Evolutionary conservation across 2,329 filamentous ascomycete species (phyloP).

Genomic region (Cercospora citrullina): DNA sequence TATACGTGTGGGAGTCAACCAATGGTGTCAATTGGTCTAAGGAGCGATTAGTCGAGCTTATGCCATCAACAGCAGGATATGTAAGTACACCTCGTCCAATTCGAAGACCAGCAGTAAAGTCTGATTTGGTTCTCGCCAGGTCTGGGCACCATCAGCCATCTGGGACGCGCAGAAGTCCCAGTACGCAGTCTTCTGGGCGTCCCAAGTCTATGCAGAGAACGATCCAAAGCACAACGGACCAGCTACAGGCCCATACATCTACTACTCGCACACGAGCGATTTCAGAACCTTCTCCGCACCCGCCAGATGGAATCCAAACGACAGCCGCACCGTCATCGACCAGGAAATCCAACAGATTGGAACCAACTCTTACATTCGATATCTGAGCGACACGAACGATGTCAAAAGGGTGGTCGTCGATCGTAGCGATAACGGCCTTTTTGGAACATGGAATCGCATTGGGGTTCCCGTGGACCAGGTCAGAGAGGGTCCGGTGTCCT

Average conservation of each 20-base stretch:
- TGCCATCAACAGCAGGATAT: constrained; percentile 2
- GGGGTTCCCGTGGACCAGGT: not conserved
- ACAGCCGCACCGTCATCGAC: constrained; percentile 2
- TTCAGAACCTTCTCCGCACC: not conserved
- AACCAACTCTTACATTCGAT: not conserved
- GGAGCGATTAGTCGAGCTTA: not conserved
- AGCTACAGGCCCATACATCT: constrained; percentile 1
- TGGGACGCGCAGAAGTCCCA: not conserved
- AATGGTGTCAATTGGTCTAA: not conserved
- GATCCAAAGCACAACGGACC: constrained; percentile 1
- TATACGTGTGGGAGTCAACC: not conserved
- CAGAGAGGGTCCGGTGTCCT: not conserved
- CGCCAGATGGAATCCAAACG: not conserved
- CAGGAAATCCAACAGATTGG: not conserved
- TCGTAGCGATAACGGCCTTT: not conserved
- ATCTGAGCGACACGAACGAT: not conserved
- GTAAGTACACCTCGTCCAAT: not conserved
- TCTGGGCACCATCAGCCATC: constrained; percentile 3
- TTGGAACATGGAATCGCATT: not conserved
- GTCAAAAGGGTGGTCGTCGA: not conserved
- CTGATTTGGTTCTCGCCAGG: not conserved
- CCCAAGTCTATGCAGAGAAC: not conserved
- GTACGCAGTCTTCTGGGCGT: not conserved
- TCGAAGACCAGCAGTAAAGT: not conserved
- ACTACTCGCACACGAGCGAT: constrained; percentile 1